These are phyloP conservation scores for Bocquillonia castaneifolia DNA, from an alignment of 441 rosid species.

Conservation along the genomic window DNA sequence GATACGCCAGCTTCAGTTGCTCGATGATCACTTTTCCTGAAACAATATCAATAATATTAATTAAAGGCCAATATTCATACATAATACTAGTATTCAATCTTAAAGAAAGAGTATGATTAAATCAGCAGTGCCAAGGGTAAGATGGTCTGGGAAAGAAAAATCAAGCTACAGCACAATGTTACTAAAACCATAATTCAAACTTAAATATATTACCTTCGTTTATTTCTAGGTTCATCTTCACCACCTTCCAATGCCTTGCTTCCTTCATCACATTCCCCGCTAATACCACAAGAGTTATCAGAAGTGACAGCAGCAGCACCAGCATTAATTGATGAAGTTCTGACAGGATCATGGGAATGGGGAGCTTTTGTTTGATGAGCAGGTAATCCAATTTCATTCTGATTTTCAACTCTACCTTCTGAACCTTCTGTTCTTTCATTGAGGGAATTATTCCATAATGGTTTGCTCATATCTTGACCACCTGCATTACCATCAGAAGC, in stretches of 20 bases:
- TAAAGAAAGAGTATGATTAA: neutral
- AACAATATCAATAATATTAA: neutral
- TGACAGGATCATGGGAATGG: constrained; percentile 28
- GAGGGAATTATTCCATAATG: constrained; percentile 31
- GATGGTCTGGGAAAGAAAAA: neutral
- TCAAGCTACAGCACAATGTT: neutral
- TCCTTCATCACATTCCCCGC: constrained; percentile 60
- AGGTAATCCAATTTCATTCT: constrained; percentile 39
- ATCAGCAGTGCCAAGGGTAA: neutral
- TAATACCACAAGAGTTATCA: constrained; percentile 58
- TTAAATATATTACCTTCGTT: constrained; percentile 50
- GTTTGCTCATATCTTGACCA: constrained; percentile 31
- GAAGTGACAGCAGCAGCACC: constrained; percentile 35
- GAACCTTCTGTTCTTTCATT: constrained; percentile 42
- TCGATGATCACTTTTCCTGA: constrained; percentile 57
- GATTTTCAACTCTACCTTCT: constrained; percentile 43
- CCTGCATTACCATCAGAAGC: constrained; percentile 36
- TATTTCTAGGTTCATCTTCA: constrained; percentile 53
- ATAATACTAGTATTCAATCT: neutral
- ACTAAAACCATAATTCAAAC: neutral
- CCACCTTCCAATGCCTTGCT: constrained; percentile 48
- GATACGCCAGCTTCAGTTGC: constrained; percentile 45
- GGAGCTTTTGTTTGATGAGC: constrained; percentile 33
- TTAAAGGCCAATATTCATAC: constrained; percentile 5
- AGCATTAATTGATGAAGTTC: constrained; percentile 28